Conservation (phyloP, 129 eudicot species). For the Sambucus nigra region DNA sequence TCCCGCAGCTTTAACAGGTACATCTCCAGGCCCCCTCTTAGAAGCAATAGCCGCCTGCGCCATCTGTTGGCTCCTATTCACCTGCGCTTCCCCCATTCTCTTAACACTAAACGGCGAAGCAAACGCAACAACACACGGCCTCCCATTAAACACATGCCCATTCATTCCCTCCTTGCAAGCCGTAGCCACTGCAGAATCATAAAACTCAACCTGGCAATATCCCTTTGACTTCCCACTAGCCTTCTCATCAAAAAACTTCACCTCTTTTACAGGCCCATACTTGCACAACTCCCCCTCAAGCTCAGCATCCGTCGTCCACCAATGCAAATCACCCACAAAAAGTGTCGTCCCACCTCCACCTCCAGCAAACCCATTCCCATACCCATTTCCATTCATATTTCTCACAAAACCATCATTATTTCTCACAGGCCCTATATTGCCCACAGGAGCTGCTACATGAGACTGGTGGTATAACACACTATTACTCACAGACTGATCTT, state of each 20-base stretch:
- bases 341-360: conserved; percentile 55
- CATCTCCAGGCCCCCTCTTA: conserved; percentile 44
- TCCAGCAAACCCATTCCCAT: conserved; percentile 22
- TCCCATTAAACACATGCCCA: conserved; percentile 77
- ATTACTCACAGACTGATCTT: conserved; percentile 19
- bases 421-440: conserved; percentile 11
- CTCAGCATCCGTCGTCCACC: conserved; percentile 96
- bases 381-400: conserved; percentile 17
- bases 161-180: conserved; percentile 90
- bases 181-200: conserved; percentile 52
- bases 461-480: conserved; percentile 20
- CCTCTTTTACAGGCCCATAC: conserved; percentile 75
- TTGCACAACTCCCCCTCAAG: conserved; percentile 57
- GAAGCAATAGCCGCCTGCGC: conserved; percentile 26
- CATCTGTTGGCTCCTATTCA: conserved; percentile 46
- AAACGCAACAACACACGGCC: conserved; percentile 83
- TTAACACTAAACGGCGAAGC: conserved; percentile 65
- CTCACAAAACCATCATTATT: conserved; percentile 20
- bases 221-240: conserved; percentile 93
- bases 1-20: conserved; percentile 29
- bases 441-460: conserved; percentile 19
- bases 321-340: conserved; percentile 86
- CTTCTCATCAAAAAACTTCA: conserved; percentile 69
- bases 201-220: conserved; percentile 81
- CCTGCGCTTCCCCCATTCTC: conserved; percentile 77